Evolutionary conservation across 1,284 basidiomycete species (phyloP).

Genomic region (Moesziomyces parantarcticus): DNA sequence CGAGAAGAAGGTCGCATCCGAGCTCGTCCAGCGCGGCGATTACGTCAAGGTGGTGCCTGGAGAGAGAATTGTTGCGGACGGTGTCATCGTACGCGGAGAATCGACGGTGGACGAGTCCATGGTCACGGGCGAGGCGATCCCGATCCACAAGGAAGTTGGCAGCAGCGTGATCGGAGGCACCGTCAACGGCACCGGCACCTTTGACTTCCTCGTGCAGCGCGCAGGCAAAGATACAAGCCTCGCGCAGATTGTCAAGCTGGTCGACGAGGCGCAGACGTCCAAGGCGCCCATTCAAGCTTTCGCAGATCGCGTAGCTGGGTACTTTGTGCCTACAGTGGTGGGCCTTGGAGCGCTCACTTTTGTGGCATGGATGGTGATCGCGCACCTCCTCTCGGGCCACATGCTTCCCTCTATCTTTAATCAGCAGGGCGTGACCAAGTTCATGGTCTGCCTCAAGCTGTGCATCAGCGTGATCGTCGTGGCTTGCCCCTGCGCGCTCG

Average conservation of each 20-base stretch:
- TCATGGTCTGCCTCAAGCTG: conserved; percentile 93
- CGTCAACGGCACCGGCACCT: conserved; percentile 92
- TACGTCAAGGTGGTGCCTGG: conserved; percentile 93
- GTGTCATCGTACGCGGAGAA: conserved; percentile 84
- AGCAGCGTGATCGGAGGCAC: conserved; percentile 94
- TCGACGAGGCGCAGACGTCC: conserved; percentile 96
- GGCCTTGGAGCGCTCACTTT: conserved; percentile 85
- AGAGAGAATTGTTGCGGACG: conserved; percentile 96
- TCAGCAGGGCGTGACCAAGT: conserved; percentile 81
- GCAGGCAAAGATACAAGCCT: conserved; percentile 96
- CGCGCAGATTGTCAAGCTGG: conserved; percentile 93
- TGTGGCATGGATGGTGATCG: conserved; percentile 82
- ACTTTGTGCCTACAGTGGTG: conserved; percentile 93
- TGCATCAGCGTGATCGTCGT: conserved; percentile 98
- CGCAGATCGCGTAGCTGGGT: conserved; percentile 91
- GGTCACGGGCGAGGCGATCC: conserved; percentile 95
- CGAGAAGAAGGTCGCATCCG: conserved; percentile 91
- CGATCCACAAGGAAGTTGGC: conserved; percentile 83
- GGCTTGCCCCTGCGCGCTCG: conserved; percentile 96
- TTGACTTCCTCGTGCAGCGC: conserved; percentile 93
- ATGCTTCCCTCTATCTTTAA: conserved; percentile 84
- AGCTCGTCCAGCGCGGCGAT: conserved; percentile 93
- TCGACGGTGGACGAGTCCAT: conserved; percentile 95
- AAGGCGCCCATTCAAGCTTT: conserved; percentile 99
- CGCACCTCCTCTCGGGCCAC: conserved; percentile 72